Base-by-base conservation (phyloP, 2,329 filamentous ascomycete genomes). In the Penicillium griseofulvum region DNA sequence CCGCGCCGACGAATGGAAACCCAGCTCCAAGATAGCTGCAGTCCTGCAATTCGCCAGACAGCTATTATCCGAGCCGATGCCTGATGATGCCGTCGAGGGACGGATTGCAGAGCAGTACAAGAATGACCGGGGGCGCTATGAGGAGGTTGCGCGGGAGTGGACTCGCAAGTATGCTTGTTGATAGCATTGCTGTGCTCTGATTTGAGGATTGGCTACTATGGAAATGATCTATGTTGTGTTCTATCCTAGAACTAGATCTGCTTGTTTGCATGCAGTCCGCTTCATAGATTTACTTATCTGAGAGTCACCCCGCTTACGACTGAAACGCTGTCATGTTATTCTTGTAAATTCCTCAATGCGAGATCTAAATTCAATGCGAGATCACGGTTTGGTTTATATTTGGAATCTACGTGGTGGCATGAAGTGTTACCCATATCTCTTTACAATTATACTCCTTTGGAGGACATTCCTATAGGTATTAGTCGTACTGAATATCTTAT, bases 1-100 rank as follows among this genome's bases (percentile, higher is more conserved):
- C 65, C 90, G 92, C 71, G 74, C 87, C 29, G 91, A 96, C 67
- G 87, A 90, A 75, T 97, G 92, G 92, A 97, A 96, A 81, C 92
- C 92, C 17, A 87, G 87, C 58, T 89, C 87, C 68, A 88, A 87
- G 77, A 83, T 96, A 62, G 76, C 77, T 43, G 83, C 85, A 50
- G 90, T 96, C 28, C 83, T 97, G 59, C 85, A 89, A 71, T 88
- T 92, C 65, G 83, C 93, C 22, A 81, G 87, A 60, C 82, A 84
- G 61, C 81, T 96, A 58, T 80, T 97, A 49, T 77, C 84, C 58
- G 89, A 92, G 76, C 92, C 92, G 2, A 89, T 91, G 79, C 87
- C 90, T 7, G 91, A 96, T 67, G 92, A 96, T 75, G 89, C 92
- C 28, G 88, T 97, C 62, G 92, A 97, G 81, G 80, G 86, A 3